Evolutionary conservation across 1,284 basidiomycete genomes (phyloP).

Genomic region (Malassezia japonica): DNA sequence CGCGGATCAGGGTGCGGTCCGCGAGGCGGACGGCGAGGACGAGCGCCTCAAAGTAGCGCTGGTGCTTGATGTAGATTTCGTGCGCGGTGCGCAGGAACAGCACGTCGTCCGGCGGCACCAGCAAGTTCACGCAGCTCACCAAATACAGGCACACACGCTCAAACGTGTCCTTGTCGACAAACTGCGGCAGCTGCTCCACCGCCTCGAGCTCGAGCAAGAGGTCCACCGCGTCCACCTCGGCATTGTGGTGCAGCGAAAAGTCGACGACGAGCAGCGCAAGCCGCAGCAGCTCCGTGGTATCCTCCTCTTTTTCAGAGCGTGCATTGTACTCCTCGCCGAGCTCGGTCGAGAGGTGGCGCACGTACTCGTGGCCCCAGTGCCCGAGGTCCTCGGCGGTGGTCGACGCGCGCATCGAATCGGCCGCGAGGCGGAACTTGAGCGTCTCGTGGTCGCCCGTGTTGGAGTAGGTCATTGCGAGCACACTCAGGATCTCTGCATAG

Average conservation of each 20-base stretch:
- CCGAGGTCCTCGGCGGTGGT: conserved; percentile 61
- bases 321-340: conserved; percentile 80
- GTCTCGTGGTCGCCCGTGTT: conserved; percentile 92
- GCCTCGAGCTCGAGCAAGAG: conserved; percentile 88
- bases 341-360: conserved; percentile 90
- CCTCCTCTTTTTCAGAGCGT: conserved; percentile 40
- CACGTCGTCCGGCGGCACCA: conserved; percentile 86
- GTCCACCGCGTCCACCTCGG: conserved; percentile 96
- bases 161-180: conserved; percentile 64
- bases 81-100: conserved; percentile 84
- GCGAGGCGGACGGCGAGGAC: conserved; percentile 76
- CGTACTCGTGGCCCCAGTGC: conserved; percentile 97
- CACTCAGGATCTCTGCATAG: conserved; percentile 96
- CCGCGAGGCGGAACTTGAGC: conserved; percentile 52
- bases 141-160: conserved; percentile 94
- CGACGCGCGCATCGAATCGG: conserved; percentile 22
- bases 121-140: conserved; percentile 85
- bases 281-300: conserved; percentile 49
- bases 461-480: conserved; percentile 99
- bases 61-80: conserved; percentile 75
- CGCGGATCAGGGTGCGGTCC: conserved; percentile 63
- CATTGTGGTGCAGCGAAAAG: conserved; percentile 88
- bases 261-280: conserved; percentile 78
- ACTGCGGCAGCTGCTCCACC: conserved; percentile 55
- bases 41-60: conserved; percentile 84